These are phyloP conservation scores for Gamarada debralockiae DNA, from an alignment of 495 filamentous ascomycete species.

Conservation along the genomic window DNA sequence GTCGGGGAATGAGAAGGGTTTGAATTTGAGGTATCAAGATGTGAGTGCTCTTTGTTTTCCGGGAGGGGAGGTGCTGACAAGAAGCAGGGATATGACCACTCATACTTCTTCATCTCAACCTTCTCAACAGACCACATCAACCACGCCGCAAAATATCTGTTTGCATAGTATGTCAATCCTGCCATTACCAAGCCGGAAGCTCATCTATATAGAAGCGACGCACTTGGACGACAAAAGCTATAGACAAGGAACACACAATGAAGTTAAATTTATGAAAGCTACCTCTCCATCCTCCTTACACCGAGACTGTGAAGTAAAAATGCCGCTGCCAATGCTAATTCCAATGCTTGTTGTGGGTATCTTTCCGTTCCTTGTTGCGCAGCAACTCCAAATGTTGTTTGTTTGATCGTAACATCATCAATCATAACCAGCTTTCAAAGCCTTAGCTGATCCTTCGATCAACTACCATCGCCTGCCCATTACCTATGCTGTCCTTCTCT, in stretches of 20 bases:
- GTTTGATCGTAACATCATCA: slow-evolving; percentile 18
- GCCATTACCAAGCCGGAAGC: slow-evolving; percentile 1
- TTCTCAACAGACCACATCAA: slow-evolving; percentile 89
- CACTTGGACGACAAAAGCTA: slow-evolving; percentile 14
- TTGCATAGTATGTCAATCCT: slow-evolving; percentile 23
- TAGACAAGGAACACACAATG: slow-evolving; percentile 13
- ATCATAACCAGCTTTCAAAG: slow-evolving; percentile 6
- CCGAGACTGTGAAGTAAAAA: neutral
- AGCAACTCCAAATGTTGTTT: slow-evolving; percentile 12
- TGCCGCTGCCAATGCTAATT: neutral
- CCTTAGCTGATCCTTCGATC: slow-evolving; percentile 20
- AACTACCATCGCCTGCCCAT: slow-evolving; percentile 28
- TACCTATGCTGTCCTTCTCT: slow-evolving; percentile 28
- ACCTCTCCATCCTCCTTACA: neutral
- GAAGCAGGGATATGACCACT: slow-evolving; percentile 82
- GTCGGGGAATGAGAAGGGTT: slow-evolving; percentile 58
- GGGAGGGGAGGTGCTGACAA: neutral
- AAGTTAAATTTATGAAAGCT: neutral
- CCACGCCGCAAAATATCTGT: slow-evolving; percentile 81
- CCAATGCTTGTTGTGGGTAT: slow-evolving; percentile 12
- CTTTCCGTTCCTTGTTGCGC: slow-evolving; percentile 13
- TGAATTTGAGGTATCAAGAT: slow-evolving; percentile 77
- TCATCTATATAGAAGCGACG: slow-evolving; percentile 22
- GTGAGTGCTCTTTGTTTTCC: slow-evolving; percentile 31
- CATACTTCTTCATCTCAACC: slow-evolving; percentile 87